Evolutionary conservation across 129 eudicot species (phyloP), one percentile per base, ranked within the genome.

Genomic region (Arctium lappa): DNA sequence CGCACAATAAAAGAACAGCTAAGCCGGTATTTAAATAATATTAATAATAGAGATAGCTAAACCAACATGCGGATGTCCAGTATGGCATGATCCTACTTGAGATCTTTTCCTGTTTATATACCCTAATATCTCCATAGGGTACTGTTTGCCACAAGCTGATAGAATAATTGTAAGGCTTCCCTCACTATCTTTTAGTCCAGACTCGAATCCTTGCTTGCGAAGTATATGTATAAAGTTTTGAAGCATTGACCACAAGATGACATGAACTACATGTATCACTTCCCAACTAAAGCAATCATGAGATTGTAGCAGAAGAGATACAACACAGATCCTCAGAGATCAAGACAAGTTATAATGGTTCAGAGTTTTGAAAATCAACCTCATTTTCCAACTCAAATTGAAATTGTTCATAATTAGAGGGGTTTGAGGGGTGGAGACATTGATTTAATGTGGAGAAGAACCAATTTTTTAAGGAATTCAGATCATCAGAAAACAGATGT

Each of bases 1-100:
- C 81, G 78, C 36, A 73, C 39, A 87, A 4, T 65, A 75, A 68
- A 85, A 2, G 65, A 71, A 29, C 66, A 72, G 3, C 6, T 75
- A 34, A 74, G 36, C 42, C 68, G 8, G 18, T n/a, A 30, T 53
- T 75, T 27, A 46, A 16, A 72, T 76, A 74, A 71, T 8, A 79
- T 4, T 33, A 75, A 60, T 36, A 81, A 42, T 29, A 32, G 44
- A 65, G 3, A n/a, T 66, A 16, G 77, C 38, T 50, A 72, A 76
- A 77, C 29, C 11, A 68, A 1, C 34, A 82, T 12, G 69, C 63
- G 13, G 18, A 12, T 0, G 60, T 48, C 60, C 60, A 48, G 60
- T 48, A 48, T 48, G 60, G 60, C 16, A 48, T 4, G 60, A 11
- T 48, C 16, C 16, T 48, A 48, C 60, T 11, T 11, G 60, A 48